Base-by-base conservation (phyloP, 1,139 yeast genomes). In the Candida tetrigidarum region DNA sequence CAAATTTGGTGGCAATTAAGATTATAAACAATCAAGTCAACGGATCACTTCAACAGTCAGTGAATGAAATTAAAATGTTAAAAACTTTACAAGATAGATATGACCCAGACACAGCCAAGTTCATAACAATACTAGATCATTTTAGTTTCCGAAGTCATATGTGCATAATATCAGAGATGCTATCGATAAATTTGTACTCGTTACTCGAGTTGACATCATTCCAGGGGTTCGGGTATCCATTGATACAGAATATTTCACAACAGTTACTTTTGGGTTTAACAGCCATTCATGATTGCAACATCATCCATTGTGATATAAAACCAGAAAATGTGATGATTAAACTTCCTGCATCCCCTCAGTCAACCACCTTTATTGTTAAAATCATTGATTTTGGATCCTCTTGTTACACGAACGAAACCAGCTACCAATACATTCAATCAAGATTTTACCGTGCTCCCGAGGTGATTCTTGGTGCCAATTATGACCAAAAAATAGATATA, bases 111-210 rank as follows among this genome's bases (percentile, higher is more conserved):
- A 86, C 15, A 61, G 89, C 33, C 64, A 75, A 19, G 86, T 85
- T 57, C 63, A 71, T 37, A 86, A 12, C 34, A 9, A 37, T 37
- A 7, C 10, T 28, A 8, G 26, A 84, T 42, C 92, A 87, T 63
- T 89, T 90, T 66, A 81, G 81, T 55, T 89, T 89, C 61, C 69
- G 96, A 47, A 85, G 90, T 26, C 97, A 90, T 61, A 78, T 89
- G 70, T 89, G 96, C 61, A 86, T 90, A 39, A 80, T 83, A 2
- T 86, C 92, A 0, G 96, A 90, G 57, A 63, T 85, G 9, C 67
- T 90, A 20, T 82, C 91, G 0, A 64, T 86, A 27, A 88, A 87
- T 49, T 59, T 90, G 25, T 86, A 80, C 55, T 86, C 89, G 43
- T 66, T 86, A 37, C 67, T 87, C 33, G 88, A 86, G 56, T 66